phyloP scores from a whole-genome alignment of 192 early-diverging fungal genomes.

The Chytriomyces sp. region DNA sequence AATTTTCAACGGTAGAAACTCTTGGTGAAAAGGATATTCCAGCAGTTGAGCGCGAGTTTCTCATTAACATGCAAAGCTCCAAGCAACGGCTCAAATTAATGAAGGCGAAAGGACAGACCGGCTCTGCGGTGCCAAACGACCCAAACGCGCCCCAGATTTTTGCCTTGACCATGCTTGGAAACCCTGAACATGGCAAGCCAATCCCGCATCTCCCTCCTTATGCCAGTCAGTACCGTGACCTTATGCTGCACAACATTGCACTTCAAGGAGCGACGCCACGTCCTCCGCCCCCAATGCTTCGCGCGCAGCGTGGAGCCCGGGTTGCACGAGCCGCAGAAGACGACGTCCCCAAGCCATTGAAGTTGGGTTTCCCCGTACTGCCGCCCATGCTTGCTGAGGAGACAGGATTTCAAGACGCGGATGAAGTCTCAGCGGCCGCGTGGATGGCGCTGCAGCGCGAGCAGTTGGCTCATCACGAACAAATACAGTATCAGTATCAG shows the following conservation, averaged over 20 bases:
- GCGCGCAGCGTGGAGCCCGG: background rate
- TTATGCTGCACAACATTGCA: background rate
- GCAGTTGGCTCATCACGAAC: background rate
- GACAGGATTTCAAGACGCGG: background rate
- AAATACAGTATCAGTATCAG: background rate
- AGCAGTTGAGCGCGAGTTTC: constrained; percentile 44
- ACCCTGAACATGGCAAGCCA: constrained; percentile 7
- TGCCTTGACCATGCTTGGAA: constrained; percentile 18
- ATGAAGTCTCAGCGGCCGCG: too few relatives aligned
- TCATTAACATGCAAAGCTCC: constrained; percentile 38
- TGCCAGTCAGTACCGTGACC: constrained; percentile 37
- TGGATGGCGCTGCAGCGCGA: too few relatives aligned
- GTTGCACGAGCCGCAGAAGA: background rate
- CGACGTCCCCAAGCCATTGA: background rate
- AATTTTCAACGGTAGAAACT: constrained; percentile 16
- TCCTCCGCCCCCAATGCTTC: too few relatives aligned
- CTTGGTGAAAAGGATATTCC: constrained; percentile 53
- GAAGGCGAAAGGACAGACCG: background rate
- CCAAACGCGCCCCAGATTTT: constrained; percentile 4
- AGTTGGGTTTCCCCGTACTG: background rate
- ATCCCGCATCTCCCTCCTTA: constrained; percentile 37
- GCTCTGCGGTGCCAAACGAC: background rate
- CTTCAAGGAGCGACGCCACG: background rate
- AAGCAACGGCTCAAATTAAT: constrained; percentile 13
- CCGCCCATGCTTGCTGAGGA: background rate